Evolutionary conservation across 441 rosid genomes (phyloP), one percentile per base, ranked within the genome.

Genomic region (Syzygium malaccense): DNA sequence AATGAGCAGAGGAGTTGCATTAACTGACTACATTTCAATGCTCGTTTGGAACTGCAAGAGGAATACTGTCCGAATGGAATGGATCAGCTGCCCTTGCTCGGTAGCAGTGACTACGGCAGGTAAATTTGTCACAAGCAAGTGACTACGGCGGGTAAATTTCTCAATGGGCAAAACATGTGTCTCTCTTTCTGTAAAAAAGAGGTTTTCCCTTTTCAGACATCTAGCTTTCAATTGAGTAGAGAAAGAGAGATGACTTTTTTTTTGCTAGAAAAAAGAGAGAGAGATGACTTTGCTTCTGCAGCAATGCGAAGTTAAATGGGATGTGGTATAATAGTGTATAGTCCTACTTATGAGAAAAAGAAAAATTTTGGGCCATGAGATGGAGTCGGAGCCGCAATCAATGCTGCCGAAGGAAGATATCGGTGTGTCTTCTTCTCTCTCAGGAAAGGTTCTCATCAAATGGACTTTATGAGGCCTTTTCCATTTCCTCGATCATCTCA

Each of bases 31-130:
- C 90, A 89, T 94, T 60, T 94, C 98, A 13, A 96, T 98, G 99
- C 95, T 96, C 89, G 97, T 98, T 78, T 98, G 98, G 99, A 96
- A 96, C 94, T 96, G 96, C 91, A 96, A 96, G 88, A 93, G 98
- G 91, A 96, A 95, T 68, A 94, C 94, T 55, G 3, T 55, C 8
- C 23, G 23, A 55, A 18, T 55, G 56, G 8, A 55, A 18, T 17
- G 56, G 23, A 55, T 18, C 97, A 93, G 90, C 92, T 93, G 87
- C 94, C 97, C 86, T 90, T 94, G 89, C 55, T 94, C 33, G 92
- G 92, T 86, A 90, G 88, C 86, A 68, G 88, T 85, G 85, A 89
- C 19, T 86, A 28, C 71, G 78, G 86, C 88, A 28, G 53, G 30
- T 91, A 89, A 56, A 93, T 90, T 89, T 89, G 89, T 96, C 95